Evolutionary conservation across 768 basidiomycete species (phyloP).

Genomic region (Tricholoma saponaceum): DNA sequence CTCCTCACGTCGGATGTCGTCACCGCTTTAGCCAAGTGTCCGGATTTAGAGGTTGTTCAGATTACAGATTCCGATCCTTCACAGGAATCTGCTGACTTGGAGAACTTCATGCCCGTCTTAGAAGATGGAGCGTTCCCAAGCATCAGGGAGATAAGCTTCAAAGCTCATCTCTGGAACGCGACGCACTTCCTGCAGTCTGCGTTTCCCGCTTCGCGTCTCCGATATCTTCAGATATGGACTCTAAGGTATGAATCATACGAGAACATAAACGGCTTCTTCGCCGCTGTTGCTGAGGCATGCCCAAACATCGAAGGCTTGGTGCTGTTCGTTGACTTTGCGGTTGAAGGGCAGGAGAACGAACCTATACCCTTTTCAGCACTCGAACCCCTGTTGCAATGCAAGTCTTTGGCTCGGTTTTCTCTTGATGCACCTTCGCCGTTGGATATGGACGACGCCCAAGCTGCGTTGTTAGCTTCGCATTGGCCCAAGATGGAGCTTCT

Average conservation of each 20-base stretch:
- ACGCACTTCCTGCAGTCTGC: constrained; percentile 2
- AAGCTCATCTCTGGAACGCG: constrained; percentile 10
- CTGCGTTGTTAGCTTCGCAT: constrained; percentile 1
- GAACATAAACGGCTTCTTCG: constrained; percentile 3
- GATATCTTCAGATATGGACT: constrained; percentile 4
- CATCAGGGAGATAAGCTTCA: constrained; percentile 6
- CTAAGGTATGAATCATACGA: constrained; percentile 1
- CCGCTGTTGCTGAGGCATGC: constrained; percentile 4
- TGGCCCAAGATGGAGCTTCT: background rate
- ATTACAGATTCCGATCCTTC: background rate
- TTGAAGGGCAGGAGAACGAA: background rate
- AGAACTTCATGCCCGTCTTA: constrained; percentile 11
- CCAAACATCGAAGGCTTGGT: constrained; percentile 4
- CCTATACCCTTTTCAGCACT: constrained; percentile 4
- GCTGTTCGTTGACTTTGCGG: background rate
- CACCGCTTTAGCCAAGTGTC: constrained; percentile 9
- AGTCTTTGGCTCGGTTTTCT: constrained; percentile 2
- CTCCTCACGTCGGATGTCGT: constrained; percentile 10
- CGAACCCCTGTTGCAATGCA: constrained; percentile 6
- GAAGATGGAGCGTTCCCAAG: constrained; percentile 6
- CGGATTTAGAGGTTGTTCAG: constrained; percentile 2
- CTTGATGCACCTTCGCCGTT: constrained; percentile 1
- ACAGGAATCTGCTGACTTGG: constrained; percentile 4
- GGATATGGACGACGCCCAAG: constrained; percentile 8
- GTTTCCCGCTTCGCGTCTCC: constrained; percentile 6